These are phyloP conservation scores for Lecanoromycetidae sp. DNA, from an alignment of 2,329 filamentous ascomycete genomes.

Conservation along the genomic window DNA sequence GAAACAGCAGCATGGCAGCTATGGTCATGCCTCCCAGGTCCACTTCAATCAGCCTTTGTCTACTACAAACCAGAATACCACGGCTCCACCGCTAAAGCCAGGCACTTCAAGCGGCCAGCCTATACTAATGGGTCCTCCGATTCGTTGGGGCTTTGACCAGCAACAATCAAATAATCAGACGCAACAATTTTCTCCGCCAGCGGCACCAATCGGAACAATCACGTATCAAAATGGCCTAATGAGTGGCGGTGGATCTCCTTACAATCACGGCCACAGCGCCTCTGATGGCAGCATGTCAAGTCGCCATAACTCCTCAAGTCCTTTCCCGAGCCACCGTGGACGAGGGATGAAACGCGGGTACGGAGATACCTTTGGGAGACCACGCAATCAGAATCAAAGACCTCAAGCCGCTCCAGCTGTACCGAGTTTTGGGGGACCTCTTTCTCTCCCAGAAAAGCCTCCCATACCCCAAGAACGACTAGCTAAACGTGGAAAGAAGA, in stretches of 20 bases:
- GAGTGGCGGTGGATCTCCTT: neutral
- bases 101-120: neutral
- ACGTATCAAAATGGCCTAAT: constrained; percentile 9
- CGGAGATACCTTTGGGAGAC: constrained; percentile 27
- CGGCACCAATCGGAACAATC: constrained; percentile 24
- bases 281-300: constrained; percentile 20
- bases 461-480: constrained; percentile 26
- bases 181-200: neutral
- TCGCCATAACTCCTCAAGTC: constrained; percentile 18
- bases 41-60: neutral
- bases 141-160: constrained; percentile 44
- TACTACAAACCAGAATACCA: neutral
- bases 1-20: neutral
- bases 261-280: constrained; percentile 14
- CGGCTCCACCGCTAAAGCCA: neutral
- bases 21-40: neutral
- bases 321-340: constrained; percentile 1
- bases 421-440: constrained; percentile 33
- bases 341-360: constrained; percentile 28
- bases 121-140: constrained; percentile 37
- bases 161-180: constrained; percentile 27
- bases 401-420: constrained; percentile 32
- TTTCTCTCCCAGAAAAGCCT: constrained; percentile 31
- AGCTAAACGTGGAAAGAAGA: constrained; percentile 31
- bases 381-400: constrained; percentile 23